These are phyloP conservation scores for Neurospora sp. DNA, from an alignment of 495 filamentous ascomycete genomes.

Conservation along the genomic window DNA sequence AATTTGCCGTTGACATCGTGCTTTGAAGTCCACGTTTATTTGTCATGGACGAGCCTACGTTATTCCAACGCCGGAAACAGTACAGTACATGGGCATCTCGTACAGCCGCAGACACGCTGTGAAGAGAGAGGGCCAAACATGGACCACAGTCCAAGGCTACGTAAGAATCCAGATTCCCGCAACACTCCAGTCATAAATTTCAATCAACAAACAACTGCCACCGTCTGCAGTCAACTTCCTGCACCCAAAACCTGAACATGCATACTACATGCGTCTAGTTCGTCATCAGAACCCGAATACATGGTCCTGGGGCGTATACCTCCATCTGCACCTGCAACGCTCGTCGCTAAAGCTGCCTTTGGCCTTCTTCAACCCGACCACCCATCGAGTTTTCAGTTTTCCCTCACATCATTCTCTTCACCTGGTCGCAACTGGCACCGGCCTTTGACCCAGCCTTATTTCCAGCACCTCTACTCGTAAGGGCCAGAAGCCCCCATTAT, in stretches of 20 bases:
- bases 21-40: too few species aligned
- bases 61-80: too few species aligned
- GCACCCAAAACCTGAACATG: not conserved
- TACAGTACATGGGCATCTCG: too few species aligned
- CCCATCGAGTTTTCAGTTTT: not conserved
- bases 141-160: not conserved
- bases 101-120: too few species aligned
- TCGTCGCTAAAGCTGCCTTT: not conserved
- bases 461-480: not conserved
- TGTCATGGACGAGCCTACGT: too few species aligned
- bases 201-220: not conserved
- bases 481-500: not conserved
- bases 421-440: not conserved
- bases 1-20: too few species aligned
- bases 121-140: too few species aligned
- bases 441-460: not conserved
- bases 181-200: not conserved
- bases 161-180: rapidly evolving
- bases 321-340: not conserved
- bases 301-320: not conserved
- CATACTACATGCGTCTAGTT: not conserved
- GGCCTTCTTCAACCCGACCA: not conserved
- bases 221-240: not conserved
- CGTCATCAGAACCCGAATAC: not conserved
- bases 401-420: not conserved